Evolutionary conservation across 306 rosid species (phyloP).

Genomic region (Alnus glutinosa): DNA sequence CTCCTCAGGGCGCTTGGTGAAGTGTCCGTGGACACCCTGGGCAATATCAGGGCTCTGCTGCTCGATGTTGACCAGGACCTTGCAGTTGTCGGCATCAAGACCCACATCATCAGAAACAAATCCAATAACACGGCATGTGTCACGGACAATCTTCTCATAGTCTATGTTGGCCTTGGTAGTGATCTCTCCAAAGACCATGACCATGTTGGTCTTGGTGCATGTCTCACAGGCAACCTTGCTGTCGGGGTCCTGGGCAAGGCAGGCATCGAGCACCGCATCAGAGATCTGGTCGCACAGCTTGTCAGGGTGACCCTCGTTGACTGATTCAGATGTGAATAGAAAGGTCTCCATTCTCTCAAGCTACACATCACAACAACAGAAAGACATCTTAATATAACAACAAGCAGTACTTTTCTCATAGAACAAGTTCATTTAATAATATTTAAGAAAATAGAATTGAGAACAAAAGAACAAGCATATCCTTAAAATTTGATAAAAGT

Average conservation of each 20-base stretch:
- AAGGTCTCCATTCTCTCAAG: conserved; percentile 86
- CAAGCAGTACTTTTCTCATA: conserved; percentile 6
- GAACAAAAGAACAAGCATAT: conserved; percentile 6
- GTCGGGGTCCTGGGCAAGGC: conserved; percentile 96
- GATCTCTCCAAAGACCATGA: conserved; percentile 98
- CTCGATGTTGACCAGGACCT: conserved; percentile 98
- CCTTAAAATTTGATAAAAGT: background rate
- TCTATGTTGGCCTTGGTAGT: conserved; percentile 97
- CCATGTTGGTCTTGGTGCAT: conserved; percentile 99
- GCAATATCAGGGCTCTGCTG: conserved; percentile 99
- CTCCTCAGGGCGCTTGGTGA: conserved; percentile 98
- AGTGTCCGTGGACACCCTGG: conserved; percentile 99
- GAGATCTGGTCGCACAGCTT: conserved; percentile 99
- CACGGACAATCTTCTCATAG: conserved; percentile 94
- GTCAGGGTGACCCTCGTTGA: conserved; percentile 99
- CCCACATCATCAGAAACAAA: conserved; percentile 92
- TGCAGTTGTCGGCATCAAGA: conserved; percentile 99
- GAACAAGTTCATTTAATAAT: background rate
- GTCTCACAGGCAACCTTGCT: conserved; percentile 99
- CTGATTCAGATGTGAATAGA: conserved; percentile 93
- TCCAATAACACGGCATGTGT: conserved; percentile 90
- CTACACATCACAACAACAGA: conserved; percentile 36
- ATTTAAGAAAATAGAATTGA: background rate
- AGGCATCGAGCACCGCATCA: conserved; percentile 97
- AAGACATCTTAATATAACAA: conserved; percentile 18